Evolutionary conservation across 371 early-diverging fungal species (phyloP).

Genomic region (Lichtheimia corymbifera): DNA sequence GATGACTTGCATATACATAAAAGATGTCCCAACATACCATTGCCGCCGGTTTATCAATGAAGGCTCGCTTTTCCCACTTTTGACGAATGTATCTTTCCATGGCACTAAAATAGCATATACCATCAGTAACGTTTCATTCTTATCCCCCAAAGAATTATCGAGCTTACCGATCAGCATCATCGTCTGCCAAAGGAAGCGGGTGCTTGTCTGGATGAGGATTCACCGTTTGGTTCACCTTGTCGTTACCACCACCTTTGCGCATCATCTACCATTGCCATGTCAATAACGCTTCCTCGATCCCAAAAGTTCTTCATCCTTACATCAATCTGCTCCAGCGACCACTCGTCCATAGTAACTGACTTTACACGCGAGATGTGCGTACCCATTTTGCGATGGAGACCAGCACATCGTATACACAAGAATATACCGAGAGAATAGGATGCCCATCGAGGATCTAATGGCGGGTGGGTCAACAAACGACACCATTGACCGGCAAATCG

Average conservation of each 20-base stretch:
- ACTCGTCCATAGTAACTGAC: conserved; percentile 88
- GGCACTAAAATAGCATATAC: conserved; percentile 47
- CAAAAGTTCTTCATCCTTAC: conserved; percentile 36
- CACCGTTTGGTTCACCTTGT: conserved; percentile 73
- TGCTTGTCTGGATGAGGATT: conserved; percentile 72
- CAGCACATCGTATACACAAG: conserved; percentile 92
- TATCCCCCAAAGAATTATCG: not conserved
- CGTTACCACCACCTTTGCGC: conserved; percentile 80
- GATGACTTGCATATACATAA: not conserved
- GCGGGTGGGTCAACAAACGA: no score
- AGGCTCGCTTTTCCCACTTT: conserved; percentile 89
- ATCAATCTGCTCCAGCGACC: conserved; percentile 92
- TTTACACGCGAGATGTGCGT: conserved; percentile 94
- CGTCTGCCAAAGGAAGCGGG: conserved; percentile 63
- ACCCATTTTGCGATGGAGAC: conserved; percentile 90
- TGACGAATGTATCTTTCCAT: conserved; percentile 90
- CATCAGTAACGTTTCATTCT: not conserved
- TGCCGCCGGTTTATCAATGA: conserved; percentile 41
- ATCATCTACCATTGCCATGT: conserved; percentile 33
- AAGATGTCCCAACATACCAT: conserved; percentile 5
- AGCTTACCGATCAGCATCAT: conserved; percentile 62
- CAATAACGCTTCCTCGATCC: not conserved
- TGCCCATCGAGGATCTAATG: conserved; percentile 93
- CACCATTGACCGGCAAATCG: no score
- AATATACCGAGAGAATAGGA: conserved; percentile 93